Percentiles rank a stretch among this genome's conserved stretches.
Evolutionary conservation across 768 basidiomycete species (phyloP).

Genomic region (Termitomyces sp.): DNA sequence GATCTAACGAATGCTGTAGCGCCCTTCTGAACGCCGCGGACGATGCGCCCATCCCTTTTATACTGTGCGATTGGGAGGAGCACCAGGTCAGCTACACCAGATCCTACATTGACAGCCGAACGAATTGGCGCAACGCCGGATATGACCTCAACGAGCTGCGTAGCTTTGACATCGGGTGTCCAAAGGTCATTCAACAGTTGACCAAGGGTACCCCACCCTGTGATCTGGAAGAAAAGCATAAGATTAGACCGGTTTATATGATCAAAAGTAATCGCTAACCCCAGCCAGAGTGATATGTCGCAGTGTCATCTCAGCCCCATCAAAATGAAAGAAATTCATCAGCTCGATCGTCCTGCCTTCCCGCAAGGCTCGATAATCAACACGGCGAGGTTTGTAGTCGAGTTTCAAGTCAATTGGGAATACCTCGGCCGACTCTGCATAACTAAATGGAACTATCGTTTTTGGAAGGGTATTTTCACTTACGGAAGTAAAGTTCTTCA

Average conservation of each 20-base stretch:
- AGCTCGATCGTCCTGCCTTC: conserved; percentile 92
- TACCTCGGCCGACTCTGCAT: conserved; percentile 84
- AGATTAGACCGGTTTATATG: neutral
- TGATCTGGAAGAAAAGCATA: conserved; percentile 52
- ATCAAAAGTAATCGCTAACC: conserved; percentile 41
- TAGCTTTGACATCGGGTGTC: conserved; percentile 99
- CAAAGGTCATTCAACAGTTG: conserved; percentile 95
- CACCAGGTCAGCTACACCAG: conserved; percentile 93
- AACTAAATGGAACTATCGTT: neutral
- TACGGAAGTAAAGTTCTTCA: conserved; percentile 72
- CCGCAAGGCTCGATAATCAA: conserved; percentile 86
- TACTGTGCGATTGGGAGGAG: conserved; percentile 96
- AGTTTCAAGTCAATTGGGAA: conserved; percentile 94
- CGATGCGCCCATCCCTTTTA: conserved; percentile 91
- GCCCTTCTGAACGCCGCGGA: conserved; percentile 91
- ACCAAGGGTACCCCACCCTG: conserved; percentile 87
- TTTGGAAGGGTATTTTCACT: conserved; percentile 18
- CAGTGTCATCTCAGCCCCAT: conserved; percentile 96
- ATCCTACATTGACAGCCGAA: conserved; percentile 95
- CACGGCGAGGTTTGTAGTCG: conserved; percentile 96
- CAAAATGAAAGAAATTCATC: conserved; percentile 99
- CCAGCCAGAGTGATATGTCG: conserved; percentile 89
- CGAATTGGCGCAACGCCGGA: conserved; percentile 96
- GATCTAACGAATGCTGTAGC: conserved; percentile 90
- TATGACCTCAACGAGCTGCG: conserved; percentile 94